Base-by-base conservation (phyloP, 2,329 filamentous ascomycete species). In the Trichoderma hamatum region DNA sequence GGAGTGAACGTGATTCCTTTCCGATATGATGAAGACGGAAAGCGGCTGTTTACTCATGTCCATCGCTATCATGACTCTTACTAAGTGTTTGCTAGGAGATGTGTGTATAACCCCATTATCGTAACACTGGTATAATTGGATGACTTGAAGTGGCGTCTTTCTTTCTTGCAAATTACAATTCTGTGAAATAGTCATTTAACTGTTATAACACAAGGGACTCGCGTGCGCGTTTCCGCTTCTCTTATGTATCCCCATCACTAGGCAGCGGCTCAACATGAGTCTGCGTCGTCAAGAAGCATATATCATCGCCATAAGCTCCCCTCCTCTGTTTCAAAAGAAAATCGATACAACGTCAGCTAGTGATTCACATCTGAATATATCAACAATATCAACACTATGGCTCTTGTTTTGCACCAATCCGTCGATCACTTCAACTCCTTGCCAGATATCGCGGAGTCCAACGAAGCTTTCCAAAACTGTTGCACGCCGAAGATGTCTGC, bases 1-100 rank as follows among this genome's bases (percentile, higher is more conserved):
- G 80, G 78, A 43, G 16, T 60, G 24, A 43, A 46, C 4, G 58
- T 60, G 24, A 43, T 60, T 60, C 58, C 36, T 9, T 60, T 60
- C 24, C 36, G 58, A 5, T 60, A 60, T 30, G 58, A 39, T 10
- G 34, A 28, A 6, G 24, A 60, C 30, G 58, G 58, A 14, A 60
- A 60, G 39, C 24, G 43, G 36, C 5, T 60, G 10, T 60, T 60
- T 46, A 60, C 58, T 3, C 39, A 14, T 46, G 36, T 60, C n/a
- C 58, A 60, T 28, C 5, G 21, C 21, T 60, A 60, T 21, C 24
- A 60, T 2, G 36, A 46, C 36, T 60, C 58, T 26, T 60, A 60
- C 14, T 60, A 13, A 60, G 36, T 30, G 5, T 21, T 9, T n/a
- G 1, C 36, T 19, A 7, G 6, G 24, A 46, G 10, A 14, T 39